Evolutionary conservation across 1,139 yeast species (phyloP), one percentile per base, ranked within the genome.

Genomic region (Lodderomyces theae): DNA sequence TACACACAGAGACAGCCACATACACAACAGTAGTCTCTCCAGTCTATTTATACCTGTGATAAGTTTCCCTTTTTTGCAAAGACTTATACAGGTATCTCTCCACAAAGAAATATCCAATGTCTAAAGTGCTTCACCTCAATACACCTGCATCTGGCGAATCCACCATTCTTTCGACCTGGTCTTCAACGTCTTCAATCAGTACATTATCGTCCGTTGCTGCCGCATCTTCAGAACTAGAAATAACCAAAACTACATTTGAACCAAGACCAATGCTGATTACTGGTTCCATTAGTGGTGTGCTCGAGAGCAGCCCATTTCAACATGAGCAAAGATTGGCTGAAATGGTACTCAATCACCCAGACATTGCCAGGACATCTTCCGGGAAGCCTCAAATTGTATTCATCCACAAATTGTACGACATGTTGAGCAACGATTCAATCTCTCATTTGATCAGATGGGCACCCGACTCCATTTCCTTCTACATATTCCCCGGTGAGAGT

Each of bases 351-450:
- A 28, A 13, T 15, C 7, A 25, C 11, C n/a, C 31, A 5, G 31
- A 28, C 10, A 16, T 28, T 15, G 31, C 18, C 18, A n/a, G n/a
- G 10, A 28, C 31, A 3, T 5, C 31, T 3, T 28, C 31, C 5
- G 31, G 31, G 9, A 35, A 69, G 46, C 65, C 72, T 25, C 77
- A 79, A 51, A 77, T 81, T 4, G 80, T 79, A 17, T 80, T 80
- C 56, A 79, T 80, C 43, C 84, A 80, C 55, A 80, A 80, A 54
- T 64, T 80, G 32, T 80, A 79, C 61, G 79, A 75, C 45, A 80
- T 80, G 81, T 64, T 80, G 40, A 80, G 79, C 44, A 85, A 80
- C 52, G 60, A 62, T 1, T 59, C 69, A 22, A 63, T 80, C 25
- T 58, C 69, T 38, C 83, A 66, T 45, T 58, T 71, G 35, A 71